These are phyloP conservation scores for Parietaria judaica DNA, from an alignment of 306 rosid genomes.

Conservation along the genomic window DNA sequence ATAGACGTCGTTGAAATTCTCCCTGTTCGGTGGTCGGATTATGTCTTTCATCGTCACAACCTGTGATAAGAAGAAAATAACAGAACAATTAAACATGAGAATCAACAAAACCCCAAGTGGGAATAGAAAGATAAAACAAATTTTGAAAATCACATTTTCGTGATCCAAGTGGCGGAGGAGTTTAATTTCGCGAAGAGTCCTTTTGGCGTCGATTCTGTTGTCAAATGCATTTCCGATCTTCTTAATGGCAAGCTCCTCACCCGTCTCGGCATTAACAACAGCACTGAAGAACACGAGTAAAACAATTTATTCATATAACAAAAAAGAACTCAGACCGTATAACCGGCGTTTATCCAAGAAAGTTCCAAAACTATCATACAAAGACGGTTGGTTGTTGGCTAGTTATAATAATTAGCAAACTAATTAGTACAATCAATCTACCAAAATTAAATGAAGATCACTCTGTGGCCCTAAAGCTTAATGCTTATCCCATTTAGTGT, in stretches of 20 bases:
- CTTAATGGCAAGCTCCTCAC: conserved; percentile 94
- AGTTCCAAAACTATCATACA: too few species aligned
- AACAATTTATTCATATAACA: too few species aligned
- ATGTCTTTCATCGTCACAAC: conserved; percentile 75
- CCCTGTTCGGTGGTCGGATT: conserved; percentile 78
- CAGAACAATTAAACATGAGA: conserved; percentile 15
- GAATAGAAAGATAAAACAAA: not conserved
- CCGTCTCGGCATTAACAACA: conserved; percentile 74
- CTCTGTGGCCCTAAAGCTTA: too few species aligned
- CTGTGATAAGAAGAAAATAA: conserved; percentile 33
- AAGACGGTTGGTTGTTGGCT: too few species aligned
- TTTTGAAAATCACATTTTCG: conserved; percentile 61
- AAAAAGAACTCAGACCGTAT: too few species aligned
- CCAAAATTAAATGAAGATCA: too few species aligned
- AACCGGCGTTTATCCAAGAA: too few species aligned
- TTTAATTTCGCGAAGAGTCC: conserved; percentile 91
- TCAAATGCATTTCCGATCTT: conserved; percentile 97
- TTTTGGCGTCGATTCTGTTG: conserved; percentile 88
- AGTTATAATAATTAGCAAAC: too few species aligned
- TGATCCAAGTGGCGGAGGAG: conserved; percentile 91
- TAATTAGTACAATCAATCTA: too few species aligned
- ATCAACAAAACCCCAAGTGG: not conserved
- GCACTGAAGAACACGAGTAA: conserved; percentile 49
- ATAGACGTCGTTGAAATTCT: conserved; percentile 90
- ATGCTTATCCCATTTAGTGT: too few species aligned